Evolutionary conservation across 208 protist species (phyloP).

Genomic region (Leptomonas pyrrhocoris): DNA sequence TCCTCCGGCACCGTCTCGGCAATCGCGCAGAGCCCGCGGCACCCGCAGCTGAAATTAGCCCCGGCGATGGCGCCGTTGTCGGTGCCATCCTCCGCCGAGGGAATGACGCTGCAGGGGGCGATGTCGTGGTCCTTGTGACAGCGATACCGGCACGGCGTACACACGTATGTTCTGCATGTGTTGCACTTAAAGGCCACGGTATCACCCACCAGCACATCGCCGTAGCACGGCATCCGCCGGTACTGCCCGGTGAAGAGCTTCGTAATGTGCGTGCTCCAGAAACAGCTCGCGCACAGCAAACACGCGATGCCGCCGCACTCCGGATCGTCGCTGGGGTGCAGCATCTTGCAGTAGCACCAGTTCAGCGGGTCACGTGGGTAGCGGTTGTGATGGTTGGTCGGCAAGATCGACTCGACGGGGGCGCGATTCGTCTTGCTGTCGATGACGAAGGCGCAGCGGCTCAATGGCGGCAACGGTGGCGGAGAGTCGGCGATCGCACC

Average conservation of each 20-base stretch:
- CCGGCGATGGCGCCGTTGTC: slow-evolving; percentile 49
- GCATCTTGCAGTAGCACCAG: slow-evolving; percentile 85
- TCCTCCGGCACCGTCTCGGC: slow-evolving; percentile 47
- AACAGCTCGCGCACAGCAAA: slow-evolving; percentile 80
- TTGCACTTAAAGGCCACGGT: slow-evolving; percentile 70
- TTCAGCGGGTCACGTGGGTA: slow-evolving; percentile 70
- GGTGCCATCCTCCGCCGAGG: slow-evolving; percentile 47
- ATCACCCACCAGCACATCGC: slow-evolving; percentile 72
- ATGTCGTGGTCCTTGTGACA: slow-evolving; percentile 84
- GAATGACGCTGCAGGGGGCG: slow-evolving; percentile 32
- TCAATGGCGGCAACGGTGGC: slow-evolving; percentile 30
- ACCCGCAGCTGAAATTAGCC: slow-evolving; percentile 79
- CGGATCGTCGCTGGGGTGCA: slow-evolving; percentile 58
- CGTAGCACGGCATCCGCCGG: slow-evolving; percentile 78
- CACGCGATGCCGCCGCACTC: slow-evolving; percentile 75
- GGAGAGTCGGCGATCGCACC: not conserved
- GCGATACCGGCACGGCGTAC: slow-evolving; percentile 75
- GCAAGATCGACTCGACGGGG: slow-evolving; percentile 53
- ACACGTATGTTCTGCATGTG: slow-evolving; percentile 77
- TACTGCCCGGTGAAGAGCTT: slow-evolving; percentile 54
- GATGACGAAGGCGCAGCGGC: slow-evolving; percentile 74
- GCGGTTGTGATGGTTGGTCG: slow-evolving; percentile 65
- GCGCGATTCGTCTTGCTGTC: slow-evolving; percentile 63
- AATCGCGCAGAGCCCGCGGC: slow-evolving; percentile 67
- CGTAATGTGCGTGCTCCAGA: slow-evolving; percentile 81